Evolutionary conservation across 2,329 filamentous ascomycete genomes (phyloP).

Genomic region (Hypoxylon sp.): DNA sequence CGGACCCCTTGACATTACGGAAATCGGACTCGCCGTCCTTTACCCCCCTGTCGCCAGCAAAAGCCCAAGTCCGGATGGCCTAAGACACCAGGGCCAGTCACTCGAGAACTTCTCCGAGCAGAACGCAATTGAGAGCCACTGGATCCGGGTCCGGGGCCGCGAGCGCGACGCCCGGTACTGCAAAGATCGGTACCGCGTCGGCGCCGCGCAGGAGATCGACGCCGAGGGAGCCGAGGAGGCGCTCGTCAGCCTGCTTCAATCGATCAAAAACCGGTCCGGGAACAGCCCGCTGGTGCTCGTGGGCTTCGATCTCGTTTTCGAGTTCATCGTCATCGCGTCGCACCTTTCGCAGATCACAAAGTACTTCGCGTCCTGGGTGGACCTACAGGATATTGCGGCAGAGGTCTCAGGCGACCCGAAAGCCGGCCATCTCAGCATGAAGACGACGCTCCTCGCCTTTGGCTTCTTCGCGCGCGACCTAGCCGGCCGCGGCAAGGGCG

Average conservation of each 20-base stretch:
- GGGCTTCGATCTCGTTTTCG: constrained; percentile 20
- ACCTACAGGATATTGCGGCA: constrained; percentile 18
- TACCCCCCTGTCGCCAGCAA: not conserved
- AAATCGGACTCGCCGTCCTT: constrained; percentile 23
- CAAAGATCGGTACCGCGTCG: constrained; percentile 2
- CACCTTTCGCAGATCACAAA: constrained; percentile 10
- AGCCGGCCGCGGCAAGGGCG: constrained; percentile 1
- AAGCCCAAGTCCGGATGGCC: not conserved
- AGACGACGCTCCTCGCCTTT: constrained; percentile 16
- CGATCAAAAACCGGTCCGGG: constrained; percentile 12
- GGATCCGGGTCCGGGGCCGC: constrained; percentile 5
- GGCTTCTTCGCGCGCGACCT: constrained; percentile 11
- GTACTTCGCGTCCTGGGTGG: constrained; percentile 25
- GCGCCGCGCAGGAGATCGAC: not conserved
- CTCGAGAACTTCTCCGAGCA: constrained; percentile 5
- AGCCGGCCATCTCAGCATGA: constrained; percentile 12
- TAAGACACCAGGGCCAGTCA: not conserved
- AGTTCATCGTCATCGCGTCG: constrained; percentile 12
- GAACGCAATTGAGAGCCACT: constrained; percentile 16
- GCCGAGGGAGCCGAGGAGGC: not conserved
- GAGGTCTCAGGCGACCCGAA: constrained; percentile 2
- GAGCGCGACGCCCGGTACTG: not conserved
- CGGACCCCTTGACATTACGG: constrained; percentile 11
- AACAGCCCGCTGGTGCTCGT: not conserved
- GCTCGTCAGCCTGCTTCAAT: constrained; percentile 17